Percentiles rank a stretch among this genome's conserved stretches.
phyloP scores from a whole-genome alignment of 495 filamentous ascomycete species.

The Chaetomidium leptoderma region DNA sequence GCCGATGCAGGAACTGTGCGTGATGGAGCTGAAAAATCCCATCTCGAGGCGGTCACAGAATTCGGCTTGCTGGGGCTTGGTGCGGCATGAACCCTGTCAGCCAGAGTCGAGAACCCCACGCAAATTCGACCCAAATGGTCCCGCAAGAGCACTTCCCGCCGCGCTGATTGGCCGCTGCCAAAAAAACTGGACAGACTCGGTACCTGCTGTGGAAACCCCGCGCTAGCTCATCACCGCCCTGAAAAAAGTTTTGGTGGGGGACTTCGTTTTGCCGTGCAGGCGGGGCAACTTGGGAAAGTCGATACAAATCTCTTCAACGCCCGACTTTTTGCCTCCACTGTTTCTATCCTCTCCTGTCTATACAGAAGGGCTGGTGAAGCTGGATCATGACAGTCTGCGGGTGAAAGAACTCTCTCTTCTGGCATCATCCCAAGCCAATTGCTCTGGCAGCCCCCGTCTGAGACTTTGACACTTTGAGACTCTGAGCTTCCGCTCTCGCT shows the following conservation, averaged over 20 bases:
- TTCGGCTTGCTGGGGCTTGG: background rate
- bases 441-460: background rate
- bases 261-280: constrained; percentile 15
- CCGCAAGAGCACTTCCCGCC: constrained; percentile 1
- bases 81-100: constrained; percentile 14
- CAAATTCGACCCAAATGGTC: no score
- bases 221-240: constrained; percentile 16
- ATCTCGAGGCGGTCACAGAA: constrained; percentile 18
- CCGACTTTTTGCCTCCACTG: constrained; percentile 9
- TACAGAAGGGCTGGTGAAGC: constrained; percentile 20
- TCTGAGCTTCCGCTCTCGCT: background rate
- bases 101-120: constrained; percentile 10
- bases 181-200: constrained; percentile 18
- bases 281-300: constrained; percentile 17
- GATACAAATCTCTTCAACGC: constrained; percentile 19
- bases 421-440: constrained; percentile 7
- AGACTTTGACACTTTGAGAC: background rate
- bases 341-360: background rate
- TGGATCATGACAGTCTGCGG: constrained; percentile 10
- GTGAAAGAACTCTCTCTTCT: constrained; percentile 8
- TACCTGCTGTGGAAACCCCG: constrained; percentile 21
- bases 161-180: constrained; percentile 25
- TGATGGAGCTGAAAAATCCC: constrained; percentile 19
- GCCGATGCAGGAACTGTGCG: constrained; percentile 2
- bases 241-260: constrained; percentile 25